A percentile compares a stretch with the other conserved stretches of the same genome.
These are phyloP conservation scores for Solanum hybrid DNA, from an alignment of 305 asterid species.

Conservation along the genomic window DNA sequence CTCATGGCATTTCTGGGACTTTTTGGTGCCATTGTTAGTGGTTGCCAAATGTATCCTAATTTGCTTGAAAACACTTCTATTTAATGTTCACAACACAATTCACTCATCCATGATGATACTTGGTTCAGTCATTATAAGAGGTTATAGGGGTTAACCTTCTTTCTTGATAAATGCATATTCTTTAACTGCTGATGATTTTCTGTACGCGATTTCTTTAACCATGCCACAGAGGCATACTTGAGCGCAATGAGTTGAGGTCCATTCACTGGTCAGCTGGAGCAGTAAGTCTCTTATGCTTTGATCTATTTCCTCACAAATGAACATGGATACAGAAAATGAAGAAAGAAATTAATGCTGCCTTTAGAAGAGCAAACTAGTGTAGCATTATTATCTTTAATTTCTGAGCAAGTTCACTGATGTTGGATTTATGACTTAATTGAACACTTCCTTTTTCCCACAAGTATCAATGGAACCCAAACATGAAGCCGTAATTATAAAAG, in stretches of 20 bases:
- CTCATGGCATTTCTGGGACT: constrained; percentile 94
- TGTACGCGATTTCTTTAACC: constrained; percentile 28
- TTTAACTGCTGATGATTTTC: neutral
- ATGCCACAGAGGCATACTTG: constrained; percentile 60
- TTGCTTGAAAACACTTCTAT: neutral
- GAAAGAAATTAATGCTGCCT: neutral
- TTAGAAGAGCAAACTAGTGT: neutral
- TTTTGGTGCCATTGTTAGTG: constrained; percentile 88
- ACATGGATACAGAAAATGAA: neutral
- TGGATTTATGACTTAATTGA: neutral
- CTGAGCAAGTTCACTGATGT: neutral
- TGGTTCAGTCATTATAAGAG: neutral
- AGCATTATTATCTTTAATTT: neutral
- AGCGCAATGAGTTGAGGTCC: constrained; percentile 74
- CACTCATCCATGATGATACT: neutral
- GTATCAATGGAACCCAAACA: neutral
- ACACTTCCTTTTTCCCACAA: neutral
- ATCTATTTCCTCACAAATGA: constrained; percentile 5
- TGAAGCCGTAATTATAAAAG: neutral
- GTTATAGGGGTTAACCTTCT: neutral
- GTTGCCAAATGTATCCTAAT: constrained; percentile 77
- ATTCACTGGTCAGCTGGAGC: constrained; percentile 80
- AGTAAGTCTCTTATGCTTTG: constrained; percentile 30
- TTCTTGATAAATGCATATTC: neutral
- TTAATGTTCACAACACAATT: neutral